Base-by-base conservation (phyloP, 148 eudicot genomes). In the Camellia granthamiana region DNA sequence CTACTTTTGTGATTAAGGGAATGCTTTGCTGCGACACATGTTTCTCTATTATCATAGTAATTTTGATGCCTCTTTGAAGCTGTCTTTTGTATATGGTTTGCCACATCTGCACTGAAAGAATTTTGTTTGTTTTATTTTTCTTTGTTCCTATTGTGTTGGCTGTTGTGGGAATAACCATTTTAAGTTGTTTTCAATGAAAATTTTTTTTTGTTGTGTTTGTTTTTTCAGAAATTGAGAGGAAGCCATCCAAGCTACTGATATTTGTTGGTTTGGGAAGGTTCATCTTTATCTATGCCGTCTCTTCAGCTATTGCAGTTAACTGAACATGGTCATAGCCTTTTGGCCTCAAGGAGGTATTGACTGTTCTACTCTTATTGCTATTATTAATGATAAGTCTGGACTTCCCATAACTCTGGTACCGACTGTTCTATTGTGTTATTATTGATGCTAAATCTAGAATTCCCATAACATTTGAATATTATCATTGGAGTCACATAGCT, bases 291-390 rank as follows among this genome's bases (percentile, higher is more conserved):
- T 81, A 95, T 96, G 99, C 84, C 98, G 84, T 96, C 99, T 78
- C 98, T 93, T 85, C 99, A 96, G 86, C 92, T 96, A 74, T 86
- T 96, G 83, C 97, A 91, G 84, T 82, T 96, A 84, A 96, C 97
- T 69, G 97, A 93, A 85, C 99, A 83, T 85, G 99, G 99, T 63
- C 93, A 91, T 38, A 84, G 86, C 82, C 85, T 96, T 83, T 87
- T 93, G 82, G 88, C 93, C 65, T 96, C 98, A 0, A 90, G 92
- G 85, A 91, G 98, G 99, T 92, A 79, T 66, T 55, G 14, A 47
- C 21, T 58, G 2, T 81, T 72, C 18, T 21, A 41, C 43, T 51
- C n/a, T 14, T 49, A 41, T 11, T 75, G 13, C 55, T 61, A 38
- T 67, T 54, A 51, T 43, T 18, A 30, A 42, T 56, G 62, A 74